Evolutionary conservation across 768 basidiomycete species (phyloP), one percentile per base, ranked within the genome.

Genomic region (Collybiopsis confluens): DNA sequence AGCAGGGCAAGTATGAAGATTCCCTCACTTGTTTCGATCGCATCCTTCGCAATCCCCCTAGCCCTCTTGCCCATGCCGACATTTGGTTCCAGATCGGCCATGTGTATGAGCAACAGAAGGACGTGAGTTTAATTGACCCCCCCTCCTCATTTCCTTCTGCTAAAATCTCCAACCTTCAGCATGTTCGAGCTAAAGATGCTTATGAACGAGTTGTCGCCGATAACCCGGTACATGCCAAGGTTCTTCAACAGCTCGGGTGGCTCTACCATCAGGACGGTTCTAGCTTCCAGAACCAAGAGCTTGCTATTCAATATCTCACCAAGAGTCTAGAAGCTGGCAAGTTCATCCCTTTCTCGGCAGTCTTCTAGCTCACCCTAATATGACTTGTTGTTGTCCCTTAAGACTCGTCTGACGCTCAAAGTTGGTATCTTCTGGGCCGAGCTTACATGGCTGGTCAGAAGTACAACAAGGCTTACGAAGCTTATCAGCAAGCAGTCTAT

Each of bases 41-140:
- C 65, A 98, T 99, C 58, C 85, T 98, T 50, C 89, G 90, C 57
- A 95, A 91, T 64, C 97, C 97, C 2, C 97, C 96, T 30, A 88
- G 85, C 58, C 97, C 97, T 1, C 85, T 99, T 28, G 96, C 95
- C 15, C 90, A 95, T 61, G 90, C 93, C 53, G 97, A 99, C 61
- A 98, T 99, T 59, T 98, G 95, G 94, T 98, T 98, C 83, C 97
- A 99, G 72, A 97, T 99, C 56, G 97, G 97, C 2, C 97, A 98
- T 64, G 96, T 98, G 18, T 93, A 91, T 62, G 97, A 98, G 70
- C 95, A 97, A 65, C 92, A 96, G 69, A 89, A 93, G 71, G 94
- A 98, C 67, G 95, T 95, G 66, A 70, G 73, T 70, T n/a, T 20
- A n/a, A n/a, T n/a, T n/a, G n/a, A n/a, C n/a, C n/a, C n/a, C n/a